phyloP scores from a whole-genome alignment of 192 early-diverging fungal species.

The Dimargaris cristalligena region DNA sequence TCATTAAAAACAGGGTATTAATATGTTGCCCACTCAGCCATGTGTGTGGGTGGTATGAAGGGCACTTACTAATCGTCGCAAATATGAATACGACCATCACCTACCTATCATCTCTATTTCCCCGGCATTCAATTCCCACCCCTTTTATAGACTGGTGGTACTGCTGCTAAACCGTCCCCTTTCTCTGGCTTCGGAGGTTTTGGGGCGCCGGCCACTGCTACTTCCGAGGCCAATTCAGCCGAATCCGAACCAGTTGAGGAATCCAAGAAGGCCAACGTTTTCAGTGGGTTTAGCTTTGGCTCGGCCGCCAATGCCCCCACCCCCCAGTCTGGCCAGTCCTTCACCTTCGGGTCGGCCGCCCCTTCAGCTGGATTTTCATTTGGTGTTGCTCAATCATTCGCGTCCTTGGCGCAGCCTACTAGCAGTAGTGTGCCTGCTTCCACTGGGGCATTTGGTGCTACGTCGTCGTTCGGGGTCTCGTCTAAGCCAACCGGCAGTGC shows the following conservation, averaged over 20 bases:
- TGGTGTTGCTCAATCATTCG: no score
- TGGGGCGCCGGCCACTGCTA: conserved; percentile 1
- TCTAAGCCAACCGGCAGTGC: no score
- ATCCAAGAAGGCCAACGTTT: no score
- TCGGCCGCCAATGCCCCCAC: not conserved
- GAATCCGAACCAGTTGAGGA: no score
- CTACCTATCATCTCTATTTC: not conserved
- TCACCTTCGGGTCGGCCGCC: not conserved
- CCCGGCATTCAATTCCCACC: not conserved
- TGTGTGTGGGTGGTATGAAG: not conserved
- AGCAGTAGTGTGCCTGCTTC: no score
- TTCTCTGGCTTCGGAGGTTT: conserved; percentile 19
- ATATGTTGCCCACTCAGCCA: no score
- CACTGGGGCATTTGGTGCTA: no score
- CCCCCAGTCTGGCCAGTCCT: not conserved
- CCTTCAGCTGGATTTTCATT: no score
- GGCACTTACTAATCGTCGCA: not conserved
- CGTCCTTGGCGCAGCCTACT: no score
- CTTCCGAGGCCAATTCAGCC: no score
- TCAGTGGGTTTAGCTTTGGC: conserved; percentile 7
- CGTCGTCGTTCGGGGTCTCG: no score
- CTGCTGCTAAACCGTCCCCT: not conserved
- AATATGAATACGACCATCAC: not conserved
- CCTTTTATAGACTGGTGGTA: not conserved
- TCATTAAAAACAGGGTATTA: no score